Evolutionary conservation across 371 early-diverging fungal species (phyloP), one percentile per base, ranked within the genome.

Genomic region (Lichtheimia ornata): DNA sequence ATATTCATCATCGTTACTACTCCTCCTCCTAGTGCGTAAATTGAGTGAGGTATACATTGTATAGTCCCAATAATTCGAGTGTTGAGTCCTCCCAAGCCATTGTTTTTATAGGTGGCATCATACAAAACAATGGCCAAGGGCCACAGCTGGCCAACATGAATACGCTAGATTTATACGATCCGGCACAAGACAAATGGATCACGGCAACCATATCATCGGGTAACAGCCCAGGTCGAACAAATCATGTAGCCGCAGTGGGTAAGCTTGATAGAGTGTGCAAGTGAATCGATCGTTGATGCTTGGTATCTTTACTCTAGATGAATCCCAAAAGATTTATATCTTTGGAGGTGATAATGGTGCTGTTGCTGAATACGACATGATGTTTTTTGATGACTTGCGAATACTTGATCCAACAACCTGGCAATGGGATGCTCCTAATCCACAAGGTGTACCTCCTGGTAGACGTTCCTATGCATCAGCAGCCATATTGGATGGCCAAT

Each of bases 181-280:
- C 68, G 13, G 5, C 49, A n/a, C 20, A 56, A 5, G 51, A 47
- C 17, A n/a, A n/a, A 1, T n/a, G 47, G 47, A 18, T 47, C 47
- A 18, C 22, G 7, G 14, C 6, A 17, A n/a, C 0, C n/a, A n/a
- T 22, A 47, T 5, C 47, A 7, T 47, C 47, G 47, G 22, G 18
- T 22, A 58, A 15, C 18, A 25, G 11, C 25, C 53, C 17, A 28
- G 17, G 24, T 51, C 55, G 72, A 47, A 52, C 67, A 50, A 62
- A 66, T 35, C 77, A 69, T 28, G 66, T 50, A 57, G 75, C 81
- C 40, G 76, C 73, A n/a, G 63, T 73, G 20, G 70, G 79, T 79
- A 75, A 62, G 75, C 14, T 20, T 14, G 3, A 53, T 43, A 42
- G 0, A 47, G 17, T 22, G 5, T 22, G 42, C 2, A 30, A 3